Evolutionary conservation across 192 early-diverging fungal species (phyloP), one percentile per base, ranked within the genome.

Genomic region (Gaertneriomyces sp.): DNA sequence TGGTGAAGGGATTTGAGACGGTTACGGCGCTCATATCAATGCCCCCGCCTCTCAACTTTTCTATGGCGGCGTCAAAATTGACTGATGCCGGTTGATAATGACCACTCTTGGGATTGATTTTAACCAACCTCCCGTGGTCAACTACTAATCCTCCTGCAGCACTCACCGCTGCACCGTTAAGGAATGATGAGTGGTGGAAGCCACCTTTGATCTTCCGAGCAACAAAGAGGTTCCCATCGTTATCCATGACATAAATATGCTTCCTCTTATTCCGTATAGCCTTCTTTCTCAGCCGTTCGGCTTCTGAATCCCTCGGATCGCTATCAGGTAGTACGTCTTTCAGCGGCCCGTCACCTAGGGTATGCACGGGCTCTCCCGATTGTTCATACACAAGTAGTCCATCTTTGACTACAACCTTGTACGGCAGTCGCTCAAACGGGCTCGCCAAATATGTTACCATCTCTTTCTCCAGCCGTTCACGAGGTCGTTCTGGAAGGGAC

Each of bases 151-250:
- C 56, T 33, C 56, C 56, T 41, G 56, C 56, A 41, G 56, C 56
- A 38, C 56, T 42, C 56, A 58, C 56, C 5, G 56, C 39, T 20
- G 38, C 56, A 17, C 56, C 56, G 56, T 58, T 58, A 4, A 58
- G 39, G 42, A 58, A 58, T 8, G 56, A 58, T n/a, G 56, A 58
- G 39, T 58, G 56, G 39, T 58, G 56, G 56, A 58, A 58, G 16
- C 14, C 25, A 42, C 56, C 56, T 41, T 58, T 58, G n/a, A 42
- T 33, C 39, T 58, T 58, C 6, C 56, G 56, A 1, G 56, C 56
- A n/a, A 58, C 42, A 41, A 6, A 58, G 56, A 58, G 56, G 7
- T 58, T 33, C 38, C 38, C 38, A 4, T 33, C 16, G 38, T 33
- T 20, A n/a, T 20, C 19, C 38, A 58, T 33, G 56, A 58, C 39